phyloP scores from a whole-genome alignment of 2,329 filamentous ascomycete genomes.

The Colletotrichum tanaceti region DNA sequence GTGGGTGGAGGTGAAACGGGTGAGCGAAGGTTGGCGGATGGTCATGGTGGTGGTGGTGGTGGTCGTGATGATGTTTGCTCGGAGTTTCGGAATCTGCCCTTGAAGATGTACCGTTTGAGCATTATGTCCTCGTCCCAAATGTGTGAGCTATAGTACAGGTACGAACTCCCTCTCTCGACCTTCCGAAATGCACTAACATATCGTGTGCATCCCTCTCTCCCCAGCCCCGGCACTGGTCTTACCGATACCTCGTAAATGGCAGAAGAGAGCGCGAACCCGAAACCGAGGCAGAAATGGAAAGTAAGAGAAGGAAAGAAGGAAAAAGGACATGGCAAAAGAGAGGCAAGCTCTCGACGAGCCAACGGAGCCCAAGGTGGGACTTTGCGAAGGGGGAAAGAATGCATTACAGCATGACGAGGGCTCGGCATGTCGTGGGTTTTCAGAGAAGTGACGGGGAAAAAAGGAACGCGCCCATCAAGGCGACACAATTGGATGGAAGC shows the following conservation, averaged over 20 bases:
- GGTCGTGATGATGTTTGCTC: constrained; percentile 14
- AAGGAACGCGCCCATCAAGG: constrained; percentile 28
- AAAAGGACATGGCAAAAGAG: no score
- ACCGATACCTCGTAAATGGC: neutral
- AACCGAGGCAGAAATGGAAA: no score
- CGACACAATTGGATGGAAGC: constrained; percentile 25
- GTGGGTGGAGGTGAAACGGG: neutral
- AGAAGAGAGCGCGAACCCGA: no score
- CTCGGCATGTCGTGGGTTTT: constrained; percentile 4
- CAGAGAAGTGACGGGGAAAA: constrained; percentile 15
- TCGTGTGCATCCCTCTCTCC: neutral
- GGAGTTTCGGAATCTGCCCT: constrained; percentile 15
- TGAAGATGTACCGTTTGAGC: constrained; percentile 16
- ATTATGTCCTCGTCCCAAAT: neutral
- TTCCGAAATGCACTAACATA: neutral
- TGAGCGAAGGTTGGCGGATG: neutral
- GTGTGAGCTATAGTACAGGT: no score
- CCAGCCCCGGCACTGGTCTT: constrained; percentile 14
- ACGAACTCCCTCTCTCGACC: neutral
- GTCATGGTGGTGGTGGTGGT: neutral
- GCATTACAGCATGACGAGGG: constrained; percentile 9
- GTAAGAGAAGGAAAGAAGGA: no score
- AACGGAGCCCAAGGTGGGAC: neutral
- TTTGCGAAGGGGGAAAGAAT: neutral
- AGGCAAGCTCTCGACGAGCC: neutral